Evolutionary conservation across 2,329 filamentous ascomycete genomes (phyloP).

Genomic region (Pseudogymnoascus sp.): DNA sequence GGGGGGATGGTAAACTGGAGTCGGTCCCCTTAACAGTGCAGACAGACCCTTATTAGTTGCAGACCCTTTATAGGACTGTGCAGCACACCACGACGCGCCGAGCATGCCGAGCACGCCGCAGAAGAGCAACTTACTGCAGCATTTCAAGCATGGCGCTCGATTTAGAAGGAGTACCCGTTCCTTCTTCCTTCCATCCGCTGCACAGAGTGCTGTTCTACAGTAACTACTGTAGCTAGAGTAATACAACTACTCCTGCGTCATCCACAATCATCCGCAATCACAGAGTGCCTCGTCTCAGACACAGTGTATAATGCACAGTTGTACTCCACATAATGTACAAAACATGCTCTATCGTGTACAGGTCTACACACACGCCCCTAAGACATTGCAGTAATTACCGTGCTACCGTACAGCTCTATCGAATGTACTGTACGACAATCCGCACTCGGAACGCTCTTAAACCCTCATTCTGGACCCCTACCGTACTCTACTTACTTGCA

Average conservation of each 20-base stretch:
- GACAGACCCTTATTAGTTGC: not conserved
- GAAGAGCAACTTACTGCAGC: not conserved
- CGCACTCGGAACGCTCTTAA: no score
- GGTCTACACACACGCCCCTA: not conserved
- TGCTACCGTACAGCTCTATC: not conserved
- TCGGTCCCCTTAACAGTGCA: not conserved
- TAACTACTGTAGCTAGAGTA: not conserved
- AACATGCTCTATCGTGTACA: not conserved
- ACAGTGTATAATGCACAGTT: not conserved
- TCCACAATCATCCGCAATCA: not conserved
- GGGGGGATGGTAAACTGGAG: not conserved
- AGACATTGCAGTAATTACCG: not conserved
- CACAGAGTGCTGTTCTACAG: not conserved
- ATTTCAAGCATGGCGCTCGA: not conserved
- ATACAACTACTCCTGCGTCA: not conserved
- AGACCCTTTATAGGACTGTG: not conserved
- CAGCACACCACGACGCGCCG: not conserved
- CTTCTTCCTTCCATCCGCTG: not conserved
- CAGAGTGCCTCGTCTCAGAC: not conserved
- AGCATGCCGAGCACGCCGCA: not conserved
- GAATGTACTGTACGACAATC: not conserved
- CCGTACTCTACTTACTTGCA: not conserved
- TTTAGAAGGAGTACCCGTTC: not conserved
- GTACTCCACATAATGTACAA: not conserved
- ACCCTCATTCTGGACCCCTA: not conserved